These are phyloP conservation scores for Gaultheria prostrata DNA, from an alignment of 148 eudicot species.

Conservation along the genomic window DNA sequence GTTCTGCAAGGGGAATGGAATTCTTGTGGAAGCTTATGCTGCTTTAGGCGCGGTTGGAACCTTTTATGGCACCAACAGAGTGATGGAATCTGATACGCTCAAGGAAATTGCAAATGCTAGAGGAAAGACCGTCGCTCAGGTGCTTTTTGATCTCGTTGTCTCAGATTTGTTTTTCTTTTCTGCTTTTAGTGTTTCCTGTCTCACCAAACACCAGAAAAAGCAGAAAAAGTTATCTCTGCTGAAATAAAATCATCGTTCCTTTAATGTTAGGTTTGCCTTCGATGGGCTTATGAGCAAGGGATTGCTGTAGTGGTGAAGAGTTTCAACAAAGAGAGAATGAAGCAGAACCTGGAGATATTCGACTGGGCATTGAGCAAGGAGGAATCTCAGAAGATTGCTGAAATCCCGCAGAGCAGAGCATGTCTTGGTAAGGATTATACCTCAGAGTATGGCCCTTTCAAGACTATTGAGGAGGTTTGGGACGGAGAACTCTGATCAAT, in stretches of 20 bases:
- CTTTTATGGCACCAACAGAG: slow-evolving; percentile 41
- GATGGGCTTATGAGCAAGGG: slow-evolving; percentile 59
- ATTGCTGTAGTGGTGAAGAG: slow-evolving; percentile 25
- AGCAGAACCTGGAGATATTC: slow-evolving; percentile 45
- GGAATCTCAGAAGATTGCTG: slow-evolving; percentile 35
- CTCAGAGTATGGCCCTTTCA: slow-evolving; percentile 44
- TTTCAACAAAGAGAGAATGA: slow-evolving; percentile 55
- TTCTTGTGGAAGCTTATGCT: slow-evolving; percentile 47
- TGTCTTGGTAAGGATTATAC: slow-evolving; percentile 43
- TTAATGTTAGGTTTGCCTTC: slow-evolving; percentile 36
- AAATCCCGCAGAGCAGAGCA: slow-evolving; percentile 44
- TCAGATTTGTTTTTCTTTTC: background rate
- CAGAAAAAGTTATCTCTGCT: background rate
- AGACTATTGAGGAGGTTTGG: slow-evolving; percentile 50
- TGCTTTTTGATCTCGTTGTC: background rate
- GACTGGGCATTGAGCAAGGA: slow-evolving; percentile 41
- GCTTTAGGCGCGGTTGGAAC: slow-evolving; percentile 46
- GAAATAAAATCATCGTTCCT: background rate
- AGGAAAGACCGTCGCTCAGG: slow-evolving; percentile 65
- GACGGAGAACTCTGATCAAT: slow-evolving; percentile 20
- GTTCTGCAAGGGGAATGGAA: slow-evolving; percentile 45
- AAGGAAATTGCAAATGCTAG: slow-evolving; percentile 46
- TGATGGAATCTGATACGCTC: slow-evolving; percentile 42
- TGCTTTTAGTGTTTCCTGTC: background rate
- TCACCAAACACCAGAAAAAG: background rate